phyloP scores from a whole-genome alignment of 371 early-diverging fungal genomes.

The Mortierella sp. region DNA sequence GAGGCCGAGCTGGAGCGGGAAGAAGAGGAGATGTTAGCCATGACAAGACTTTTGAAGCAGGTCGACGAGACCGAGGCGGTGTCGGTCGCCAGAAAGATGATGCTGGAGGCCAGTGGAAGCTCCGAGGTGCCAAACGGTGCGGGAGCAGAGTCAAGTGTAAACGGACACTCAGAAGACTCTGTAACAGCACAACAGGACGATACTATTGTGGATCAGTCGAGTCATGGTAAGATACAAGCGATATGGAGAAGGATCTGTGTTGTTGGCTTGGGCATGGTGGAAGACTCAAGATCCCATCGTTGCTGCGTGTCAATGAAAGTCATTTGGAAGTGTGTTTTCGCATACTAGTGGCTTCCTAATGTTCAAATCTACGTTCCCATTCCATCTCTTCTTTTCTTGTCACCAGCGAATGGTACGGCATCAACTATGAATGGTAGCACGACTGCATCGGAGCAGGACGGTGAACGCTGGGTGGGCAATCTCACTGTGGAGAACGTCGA shows the following conservation, averaged over 20 bases:
- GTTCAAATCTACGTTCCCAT: background rate
- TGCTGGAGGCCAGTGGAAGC: background rate
- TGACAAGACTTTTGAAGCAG: slow-evolving; percentile 27
- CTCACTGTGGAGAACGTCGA: slow-evolving; percentile 5
- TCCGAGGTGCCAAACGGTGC: background rate
- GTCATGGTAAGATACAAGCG: background rate
- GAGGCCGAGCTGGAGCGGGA: slow-evolving; percentile 39
- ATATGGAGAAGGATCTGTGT: background rate
- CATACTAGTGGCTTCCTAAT: background rate
- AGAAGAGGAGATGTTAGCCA: slow-evolving; percentile 51
- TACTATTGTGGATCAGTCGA: background rate
- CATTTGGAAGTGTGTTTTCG: background rate
- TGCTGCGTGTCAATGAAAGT: background rate
- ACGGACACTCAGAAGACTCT: background rate
- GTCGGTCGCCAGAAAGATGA: slow-evolving; percentile 28
- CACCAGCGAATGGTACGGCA: background rate
- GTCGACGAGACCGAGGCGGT: slow-evolving; percentile 25
- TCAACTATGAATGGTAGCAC: background rate
- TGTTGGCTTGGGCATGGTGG: background rate
- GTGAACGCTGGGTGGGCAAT: background rate
- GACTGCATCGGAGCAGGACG: background rate
- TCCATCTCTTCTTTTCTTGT: background rate
- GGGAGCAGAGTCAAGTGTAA: background rate
- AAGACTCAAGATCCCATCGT: background rate
- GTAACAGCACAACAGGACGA: background rate